Evolutionary conservation across 345 rosid species (phyloP), one percentile per base, ranked within the genome.

Genomic region (Eucalyptus tenuipes): DNA sequence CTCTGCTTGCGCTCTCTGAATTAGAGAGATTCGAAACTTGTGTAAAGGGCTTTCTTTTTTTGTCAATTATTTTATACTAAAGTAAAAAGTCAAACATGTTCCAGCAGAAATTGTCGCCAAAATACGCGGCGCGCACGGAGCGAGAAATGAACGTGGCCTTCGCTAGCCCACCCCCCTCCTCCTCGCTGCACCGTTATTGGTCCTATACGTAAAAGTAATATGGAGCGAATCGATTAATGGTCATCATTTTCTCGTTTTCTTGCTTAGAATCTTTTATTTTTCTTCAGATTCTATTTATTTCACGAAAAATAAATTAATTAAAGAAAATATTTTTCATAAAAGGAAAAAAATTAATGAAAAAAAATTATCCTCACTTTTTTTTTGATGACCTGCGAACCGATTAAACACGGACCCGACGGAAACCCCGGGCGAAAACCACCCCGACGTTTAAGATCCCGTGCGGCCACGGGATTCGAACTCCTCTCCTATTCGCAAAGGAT

Each of bases 281-380:
- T 49, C 1, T 49, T 15, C 7, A 2, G 14, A 5, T 5, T 48
- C 14, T 48, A 12, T 48, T 48, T 0, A 1, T 48, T 49, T 49
- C 18, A 2, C 1, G 1, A 0, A 49, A 49, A 49, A 49, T 49
- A 49, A 49, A 15, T 49, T n/a, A n/a, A n/a, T 49, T 15, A 1
- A 0, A 49, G 0, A 49, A 49, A 49, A 16, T 3, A 0, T 16
- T 49, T 15, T 49, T 0, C 20, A n/a, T n/a, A n/a, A n/a, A n/a
- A n/a, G n/a, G n/a, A n/a, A n/a, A n/a, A n/a, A n/a, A n/a, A n/a
- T n/a, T n/a, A n/a, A n/a, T n/a, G n/a, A n/a, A n/a, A n/a, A n/a
- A n/a, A n/a, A n/a, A n/a, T n/a, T n/a, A n/a, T n/a, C n/a, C n/a
- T n/a, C n/a, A n/a, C n/a, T n/a, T n/a, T n/a, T n/a, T n/a, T n/a